These are phyloP conservation scores for Neurospora sp. DNA, from an alignment of 2,329 filamentous ascomycete genomes.

Conservation along the genomic window DNA sequence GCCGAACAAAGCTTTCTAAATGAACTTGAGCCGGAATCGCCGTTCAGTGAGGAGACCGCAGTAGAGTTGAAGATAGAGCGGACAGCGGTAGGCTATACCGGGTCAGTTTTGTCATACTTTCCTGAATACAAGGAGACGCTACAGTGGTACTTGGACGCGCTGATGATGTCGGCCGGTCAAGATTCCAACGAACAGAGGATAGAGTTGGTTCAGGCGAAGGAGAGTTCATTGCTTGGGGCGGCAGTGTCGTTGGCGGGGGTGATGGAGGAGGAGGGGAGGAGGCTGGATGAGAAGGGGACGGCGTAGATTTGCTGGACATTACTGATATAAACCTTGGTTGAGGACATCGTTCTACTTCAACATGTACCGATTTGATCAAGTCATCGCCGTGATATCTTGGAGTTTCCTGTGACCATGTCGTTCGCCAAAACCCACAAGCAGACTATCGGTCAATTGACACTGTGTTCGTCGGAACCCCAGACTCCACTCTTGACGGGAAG, in stretches of 20 bases:
- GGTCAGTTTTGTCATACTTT: slow-evolving; percentile 71
- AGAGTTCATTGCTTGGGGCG: slow-evolving; percentile 67
- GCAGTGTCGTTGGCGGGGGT: slow-evolving; percentile 53
- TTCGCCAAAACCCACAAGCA: neutral
- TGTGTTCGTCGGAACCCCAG: neutral
- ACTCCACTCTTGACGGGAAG: neutral
- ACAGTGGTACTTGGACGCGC: slow-evolving; percentile 52
- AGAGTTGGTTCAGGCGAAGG: slow-evolving; percentile 57
- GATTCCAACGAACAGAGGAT: slow-evolving; percentile 31
- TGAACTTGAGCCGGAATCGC: slow-evolving; percentile 2
- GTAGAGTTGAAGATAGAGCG: slow-evolving; percentile 25
- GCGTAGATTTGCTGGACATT: neutral
- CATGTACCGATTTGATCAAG: too few species aligned
- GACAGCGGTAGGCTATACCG: slow-evolving; percentile 66
- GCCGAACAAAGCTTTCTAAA: slow-evolving; percentile 36
- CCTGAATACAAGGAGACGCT: slow-evolving; percentile 54
- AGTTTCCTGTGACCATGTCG: neutral
- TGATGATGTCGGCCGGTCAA: slow-evolving; percentile 37
- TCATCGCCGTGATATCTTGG: neutral
- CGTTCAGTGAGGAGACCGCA: slow-evolving; percentile 37
- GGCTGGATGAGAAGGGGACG: neutral
- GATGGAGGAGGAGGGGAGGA: neutral
- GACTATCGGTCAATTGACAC: neutral
- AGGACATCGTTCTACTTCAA: too few species aligned
- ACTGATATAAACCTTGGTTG: too few species aligned